These are phyloP conservation scores for Alternaria infectoria DNA, from an alignment of 2,329 filamentous ascomycete species.

Conservation along the genomic window DNA sequence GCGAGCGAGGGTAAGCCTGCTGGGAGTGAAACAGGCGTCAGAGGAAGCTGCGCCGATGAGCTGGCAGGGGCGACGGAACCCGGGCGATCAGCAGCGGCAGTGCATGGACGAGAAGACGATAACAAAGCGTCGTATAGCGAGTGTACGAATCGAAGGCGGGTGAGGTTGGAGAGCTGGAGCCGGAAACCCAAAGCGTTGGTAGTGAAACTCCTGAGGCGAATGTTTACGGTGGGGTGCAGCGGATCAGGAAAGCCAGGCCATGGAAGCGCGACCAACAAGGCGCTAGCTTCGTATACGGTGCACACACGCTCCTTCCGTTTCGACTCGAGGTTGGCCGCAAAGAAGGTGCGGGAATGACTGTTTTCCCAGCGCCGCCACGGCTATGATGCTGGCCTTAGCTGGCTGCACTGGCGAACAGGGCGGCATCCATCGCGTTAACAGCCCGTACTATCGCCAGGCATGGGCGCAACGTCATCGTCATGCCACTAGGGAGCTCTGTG, in stretches of 20 bases:
- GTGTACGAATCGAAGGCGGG: conserved; percentile 17
- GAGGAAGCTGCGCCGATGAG: conserved; percentile 19
- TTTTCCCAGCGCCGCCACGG: conserved; percentile 1
- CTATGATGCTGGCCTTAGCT: neutral
- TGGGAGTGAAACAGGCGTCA: conserved; percentile 26
- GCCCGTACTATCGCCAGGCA: neutral
- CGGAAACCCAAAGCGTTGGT: conserved; percentile 7
- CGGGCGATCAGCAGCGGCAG: conserved; percentile 11
- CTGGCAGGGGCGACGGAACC: conserved; percentile 23
- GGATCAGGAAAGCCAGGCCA: conserved; percentile 6
- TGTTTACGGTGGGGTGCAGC: conserved; percentile 18
- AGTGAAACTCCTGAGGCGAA: conserved; percentile 20
- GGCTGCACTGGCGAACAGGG: neutral
- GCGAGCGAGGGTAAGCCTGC: conserved; percentile 24
- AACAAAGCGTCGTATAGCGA: conserved; percentile 12
- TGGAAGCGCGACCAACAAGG: conserved; percentile 7
- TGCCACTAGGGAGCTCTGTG: conserved; percentile 2
- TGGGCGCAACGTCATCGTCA: conserved; percentile 10
- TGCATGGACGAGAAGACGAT: conserved; percentile 1
- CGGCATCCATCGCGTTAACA: conserved; percentile 14
- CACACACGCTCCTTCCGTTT: conserved; percentile 12
- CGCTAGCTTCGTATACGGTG: conserved; percentile 23
- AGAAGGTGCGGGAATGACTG: neutral
- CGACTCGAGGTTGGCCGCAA: conserved; percentile 9
- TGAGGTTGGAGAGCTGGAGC: neutral